Evolutionary conservation across 306 rosid species (phyloP), one percentile per base, ranked within the genome.

Genomic region (Prosopis cineraria): DNA sequence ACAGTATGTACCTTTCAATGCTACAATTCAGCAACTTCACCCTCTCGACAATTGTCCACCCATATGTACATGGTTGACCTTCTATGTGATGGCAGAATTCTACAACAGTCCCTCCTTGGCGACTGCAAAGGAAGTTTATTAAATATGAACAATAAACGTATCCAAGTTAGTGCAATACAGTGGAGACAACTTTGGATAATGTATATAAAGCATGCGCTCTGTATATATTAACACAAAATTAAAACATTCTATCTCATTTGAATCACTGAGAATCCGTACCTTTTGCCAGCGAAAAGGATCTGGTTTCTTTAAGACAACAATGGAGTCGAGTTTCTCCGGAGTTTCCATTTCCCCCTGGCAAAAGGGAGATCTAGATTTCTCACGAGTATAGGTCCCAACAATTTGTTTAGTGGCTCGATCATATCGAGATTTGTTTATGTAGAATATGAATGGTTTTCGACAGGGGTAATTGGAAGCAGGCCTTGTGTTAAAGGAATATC

Each of bases 401-500:
- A 84, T 48, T 29, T 83, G 85, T 58, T 79, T 85, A 16, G 14
- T 78, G 5, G 76, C 5, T 2, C 73, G 48, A 81, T 90, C 91
- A 17, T 84, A 86, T 20, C 70, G 77, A 31, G 89, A 71, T 3
- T 29, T 53, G 19, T 7, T 70, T 89, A 86, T 73, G 36, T 88
- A 95, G 71, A 80, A 95, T 37, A 91, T 5, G 30, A 88, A 91
- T 14, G 99, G 93, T 74, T 89, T 91, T 45, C 91, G 94, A 58
- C 97, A 93, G 8, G 98, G 97, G 74, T 95, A 25, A 12, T 11
- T 25, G 4, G 64, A 25, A 25, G 25, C 31, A 10, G 97, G 99
- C 53, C 99, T 88, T 16, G 99, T 93, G 90, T 95, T 95, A 85
- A 95, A 95, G 5, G 98, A 88, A 75, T 95, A 95, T 10, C 98